phyloP scores from a whole-genome alignment of 495 filamentous ascomycete genomes.

The Talaromyces stipitatus region DNA sequence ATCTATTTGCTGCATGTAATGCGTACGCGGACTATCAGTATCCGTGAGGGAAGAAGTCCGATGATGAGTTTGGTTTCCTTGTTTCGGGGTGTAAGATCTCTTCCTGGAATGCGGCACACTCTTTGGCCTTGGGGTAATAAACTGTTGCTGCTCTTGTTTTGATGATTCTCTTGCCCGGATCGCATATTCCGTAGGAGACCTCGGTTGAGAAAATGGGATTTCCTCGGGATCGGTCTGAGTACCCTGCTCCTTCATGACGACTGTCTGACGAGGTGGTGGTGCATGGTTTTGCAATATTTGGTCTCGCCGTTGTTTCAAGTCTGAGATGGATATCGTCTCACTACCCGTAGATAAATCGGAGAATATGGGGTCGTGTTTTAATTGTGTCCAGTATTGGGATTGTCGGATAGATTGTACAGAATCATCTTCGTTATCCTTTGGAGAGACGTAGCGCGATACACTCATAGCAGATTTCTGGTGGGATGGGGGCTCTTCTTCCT shows the following conservation, averaged over 20 bases:
- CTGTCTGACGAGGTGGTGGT: background rate
- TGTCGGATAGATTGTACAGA: constrained; percentile 6
- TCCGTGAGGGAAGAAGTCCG: constrained; percentile 1
- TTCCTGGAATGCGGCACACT: background rate
- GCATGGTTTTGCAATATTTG: constrained; percentile 7
- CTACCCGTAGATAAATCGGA: constrained; percentile 15
- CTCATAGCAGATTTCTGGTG: background rate
- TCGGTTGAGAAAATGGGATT: background rate
- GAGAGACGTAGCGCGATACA: constrained; percentile 5
- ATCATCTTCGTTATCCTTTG: constrained; percentile 8
- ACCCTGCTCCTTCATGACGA: constrained; percentile 3
- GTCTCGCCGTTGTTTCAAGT: constrained; percentile 3
- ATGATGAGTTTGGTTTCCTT: background rate
- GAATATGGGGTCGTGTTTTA: constrained; percentile 17
- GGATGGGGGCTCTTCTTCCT: background rate
- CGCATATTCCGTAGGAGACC: background rate
- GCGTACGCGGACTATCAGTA: background rate
- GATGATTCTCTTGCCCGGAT: background rate
- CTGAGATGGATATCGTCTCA: constrained; percentile 2
- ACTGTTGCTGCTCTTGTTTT: background rate
- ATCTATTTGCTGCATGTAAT: background rate
- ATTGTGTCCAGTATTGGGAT: constrained; percentile 12
- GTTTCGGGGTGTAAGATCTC: background rate
- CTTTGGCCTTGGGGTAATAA: background rate
- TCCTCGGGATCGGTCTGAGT: constrained; percentile 4